Evolutionary conservation across 805 yeast genomes (phyloP), one percentile per base, ranked within the genome.

Genomic region (Pichia cabralensis): DNA sequence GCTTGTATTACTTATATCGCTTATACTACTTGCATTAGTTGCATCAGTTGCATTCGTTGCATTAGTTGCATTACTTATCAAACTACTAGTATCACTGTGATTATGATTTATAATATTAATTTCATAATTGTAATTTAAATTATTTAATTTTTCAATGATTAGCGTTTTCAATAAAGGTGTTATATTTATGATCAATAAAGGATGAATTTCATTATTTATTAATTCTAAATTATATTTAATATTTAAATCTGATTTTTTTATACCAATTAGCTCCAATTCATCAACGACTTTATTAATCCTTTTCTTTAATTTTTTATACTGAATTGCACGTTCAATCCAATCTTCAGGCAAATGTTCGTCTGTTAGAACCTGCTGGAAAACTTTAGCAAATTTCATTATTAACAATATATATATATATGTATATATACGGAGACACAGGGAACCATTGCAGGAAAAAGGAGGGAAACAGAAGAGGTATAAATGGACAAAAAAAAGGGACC

Each of bases 311-410:
- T 74, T 67, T 51, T 80, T 80, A 52, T 80, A 80, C 44, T 79
- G 82, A 30, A 80, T 79, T 11, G 86, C 82, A 6, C 72, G 68
- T 20, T 63, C 67, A 0, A 70, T 58, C 92, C 92, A 80, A 16
- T 73, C 78, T 19, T 60, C 63, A 6, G 89, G 89, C 12, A 80
- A 62, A 3, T 68, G 65, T 31, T 75, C 79, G 35, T 70, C 77
- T 24, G 61, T 62, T 17, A 81, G 62, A 3, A 75, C 69, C 45
- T 76, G 73, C 48, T 80, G 80, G 37, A 77, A 69, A 6, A 71
- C 67, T 51, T 80, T 81, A 5, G 84, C 88, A 51, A 81, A 80
- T 65, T 80, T 81, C 89, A 81, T 81, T 15, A 22, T 29, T 19
- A 19, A n/a, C n/a, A n/a, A n/a, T n/a, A n/a, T n/a, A n/a, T n/a